Conservation (phyloP, 768 basidiomycete species). For the Podaxis rugospora region DNA sequence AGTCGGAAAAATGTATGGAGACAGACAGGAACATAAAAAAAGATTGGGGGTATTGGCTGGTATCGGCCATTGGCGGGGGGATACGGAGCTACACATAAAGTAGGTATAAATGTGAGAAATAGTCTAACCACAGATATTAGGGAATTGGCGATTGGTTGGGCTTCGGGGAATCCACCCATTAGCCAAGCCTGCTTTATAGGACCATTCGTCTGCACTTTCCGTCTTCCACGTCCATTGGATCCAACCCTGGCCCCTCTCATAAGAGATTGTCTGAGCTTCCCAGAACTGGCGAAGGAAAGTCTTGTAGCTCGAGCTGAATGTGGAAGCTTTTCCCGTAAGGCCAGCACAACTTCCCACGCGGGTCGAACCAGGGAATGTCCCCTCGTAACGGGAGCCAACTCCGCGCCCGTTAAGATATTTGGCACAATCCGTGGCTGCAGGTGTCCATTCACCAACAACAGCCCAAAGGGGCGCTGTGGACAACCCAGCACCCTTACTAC, state of each 20-base stretch:
- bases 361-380: slow-evolving; percentile 58
- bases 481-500: slow-evolving; percentile 41
- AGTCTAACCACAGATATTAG: slow-evolving; percentile 53
- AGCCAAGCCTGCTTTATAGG: slow-evolving; percentile 75
- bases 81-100: not conserved
- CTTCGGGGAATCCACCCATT: slow-evolving; percentile 82
- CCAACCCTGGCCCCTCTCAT: slow-evolving; percentile 71
- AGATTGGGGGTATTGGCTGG: not conserved
- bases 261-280: slow-evolving; percentile 80
- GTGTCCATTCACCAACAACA: slow-evolving; percentile 86
- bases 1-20: no score
- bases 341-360: slow-evolving; percentile 71
- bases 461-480: slow-evolving; percentile 65
- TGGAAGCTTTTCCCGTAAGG: slow-evolving; percentile 67
- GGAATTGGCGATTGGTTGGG: slow-evolving; percentile 46
- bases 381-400: slow-evolving; percentile 60
- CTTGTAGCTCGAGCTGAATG: slow-evolving; percentile 77
- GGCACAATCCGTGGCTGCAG: slow-evolving; percentile 73
- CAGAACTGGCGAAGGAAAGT: slow-evolving; percentile 75
- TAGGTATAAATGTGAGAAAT: slow-evolving; percentile 2
- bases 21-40: not conserved
- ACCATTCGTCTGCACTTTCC: slow-evolving; percentile 84
- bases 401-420: slow-evolving; percentile 85
- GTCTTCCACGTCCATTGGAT: slow-evolving; percentile 85
- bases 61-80: not conserved